These are phyloP conservation scores for Aspergillus brunneoviolaceus DNA, from an alignment of 2,329 filamentous ascomycete genomes.

Conservation along the genomic window DNA sequence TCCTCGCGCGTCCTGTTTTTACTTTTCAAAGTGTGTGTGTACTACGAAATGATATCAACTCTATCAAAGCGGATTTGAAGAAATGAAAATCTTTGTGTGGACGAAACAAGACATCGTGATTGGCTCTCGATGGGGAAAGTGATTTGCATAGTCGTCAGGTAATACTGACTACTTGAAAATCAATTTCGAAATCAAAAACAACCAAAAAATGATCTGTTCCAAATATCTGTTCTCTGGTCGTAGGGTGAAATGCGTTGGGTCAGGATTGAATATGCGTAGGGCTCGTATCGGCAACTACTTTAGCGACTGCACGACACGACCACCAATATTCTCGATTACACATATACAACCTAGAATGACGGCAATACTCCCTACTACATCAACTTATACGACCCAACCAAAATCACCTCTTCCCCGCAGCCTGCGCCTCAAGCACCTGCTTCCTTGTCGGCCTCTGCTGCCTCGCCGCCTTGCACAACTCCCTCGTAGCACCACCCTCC, in stretches of 20 bases:
- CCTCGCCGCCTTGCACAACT: constrained; percentile 70
- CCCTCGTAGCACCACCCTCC: constrained; percentile 49
- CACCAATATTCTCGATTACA: too few species aligned
- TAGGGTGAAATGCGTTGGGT: neutral
- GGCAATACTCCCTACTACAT: neutral
- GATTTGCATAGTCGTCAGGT: constrained; percentile 33
- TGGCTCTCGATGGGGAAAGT: too few species aligned
- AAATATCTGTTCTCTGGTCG: constrained; percentile 18
- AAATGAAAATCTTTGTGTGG: too few species aligned
- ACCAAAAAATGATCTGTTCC: constrained; percentile 27
- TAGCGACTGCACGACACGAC: too few species aligned
- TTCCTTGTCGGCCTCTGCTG: constrained; percentile 61
- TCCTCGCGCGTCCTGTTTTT: constrained; percentile 39
- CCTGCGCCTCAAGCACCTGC: neutral
- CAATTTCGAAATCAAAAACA: constrained; percentile 9
- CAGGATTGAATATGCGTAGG: neutral
- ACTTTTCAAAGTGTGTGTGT: constrained; percentile 19
- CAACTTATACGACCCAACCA: neutral
- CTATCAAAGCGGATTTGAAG: constrained; percentile 29
- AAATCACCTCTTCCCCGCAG: constrained; percentile 4
- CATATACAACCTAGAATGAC: too few species aligned
- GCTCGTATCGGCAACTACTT: too few species aligned
- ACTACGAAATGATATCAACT: constrained; percentile 41
- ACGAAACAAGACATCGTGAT: constrained; percentile 18
- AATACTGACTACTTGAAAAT: constrained; percentile 30